Conservation (phyloP, 2,329 filamentous ascomycete genomes). For the Septoria petroselini region DNA sequence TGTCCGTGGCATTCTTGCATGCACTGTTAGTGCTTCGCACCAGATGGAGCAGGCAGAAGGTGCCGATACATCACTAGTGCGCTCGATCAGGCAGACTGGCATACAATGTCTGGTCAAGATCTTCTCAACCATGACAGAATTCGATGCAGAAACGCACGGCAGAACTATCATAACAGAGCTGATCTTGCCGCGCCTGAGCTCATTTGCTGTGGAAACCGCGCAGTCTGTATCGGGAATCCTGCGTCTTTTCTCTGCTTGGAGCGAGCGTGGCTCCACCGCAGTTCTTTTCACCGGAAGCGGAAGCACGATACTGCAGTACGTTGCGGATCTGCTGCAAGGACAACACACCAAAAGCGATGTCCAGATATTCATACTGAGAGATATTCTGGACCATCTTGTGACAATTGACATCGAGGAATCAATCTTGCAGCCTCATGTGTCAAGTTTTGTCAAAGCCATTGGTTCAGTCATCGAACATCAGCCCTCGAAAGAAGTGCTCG, state of each 20-base stretch:
- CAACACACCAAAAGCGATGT: constrained; percentile 81
- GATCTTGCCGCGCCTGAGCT: constrained; percentile 71
- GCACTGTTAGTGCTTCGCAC: constrained; percentile 50
- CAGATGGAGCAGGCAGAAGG: constrained; percentile 31
- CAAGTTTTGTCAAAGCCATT: constrained; percentile 58
- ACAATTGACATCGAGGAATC: constrained; percentile 56
- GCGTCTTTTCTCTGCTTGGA: constrained; percentile 78
- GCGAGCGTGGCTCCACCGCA: constrained; percentile 62
- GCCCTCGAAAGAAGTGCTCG: constrained; percentile 70
- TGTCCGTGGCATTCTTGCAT: constrained; percentile 76
- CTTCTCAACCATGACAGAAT: constrained; percentile 68
- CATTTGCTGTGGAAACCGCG: constrained; percentile 78
- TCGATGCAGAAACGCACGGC: constrained; percentile 71
- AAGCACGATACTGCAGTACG: constrained; percentile 58
- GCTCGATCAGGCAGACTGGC: constrained; percentile 66
- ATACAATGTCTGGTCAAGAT: constrained; percentile 78
- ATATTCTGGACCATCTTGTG: constrained; percentile 69
- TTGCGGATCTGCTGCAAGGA: constrained; percentile 69
- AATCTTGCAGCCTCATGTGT: constrained; percentile 64
- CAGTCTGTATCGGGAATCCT: constrained; percentile 84
- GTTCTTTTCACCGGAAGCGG: constrained; percentile 67
- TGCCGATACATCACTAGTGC: constrained; percentile 57
- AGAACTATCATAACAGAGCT: constrained; percentile 69
- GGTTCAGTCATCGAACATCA: constrained; percentile 55
- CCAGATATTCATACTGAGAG: constrained; percentile 71